Base-by-base conservation (phyloP, 140 eudicot genomes). In the Anethum foeniculum region DNA sequence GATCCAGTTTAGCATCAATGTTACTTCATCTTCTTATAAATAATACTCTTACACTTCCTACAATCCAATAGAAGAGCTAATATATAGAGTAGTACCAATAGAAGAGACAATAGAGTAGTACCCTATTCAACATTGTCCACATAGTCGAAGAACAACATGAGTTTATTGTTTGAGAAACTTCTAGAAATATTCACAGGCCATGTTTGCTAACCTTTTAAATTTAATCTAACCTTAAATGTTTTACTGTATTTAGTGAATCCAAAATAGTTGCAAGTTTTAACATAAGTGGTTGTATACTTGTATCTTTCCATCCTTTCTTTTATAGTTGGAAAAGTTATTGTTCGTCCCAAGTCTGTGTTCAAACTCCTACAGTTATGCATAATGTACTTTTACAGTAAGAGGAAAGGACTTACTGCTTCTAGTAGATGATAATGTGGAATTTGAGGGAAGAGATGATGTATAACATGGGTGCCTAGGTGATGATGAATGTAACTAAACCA, bases 391-490 rank as follows among this genome's bases (percentile, higher is more conserved):
- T 32, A 69, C 41, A 16, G 25, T 28, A 34, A 36, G 6, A 25
- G 16, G 16, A 62, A 25, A 68, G 18, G 18, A 21, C 43, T 5
- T 85, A 91, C 97, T 89, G 98, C 98, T 79, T 93, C 98, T 4
- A 71, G 56, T 46, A 93, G 73, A 58, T 90, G 96, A 82, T 93
- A 93, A 39, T 93, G 98, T 38, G 98, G 98, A 77, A 93, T 93
- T 85, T 93, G 98, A 18, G 98, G 97, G 80, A 93, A 93, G 43
- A 93, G 98, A 84, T 93, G 98, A 80, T 93, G 98, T 48, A 93
- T 80, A 84, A 93, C 98, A 85, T 93, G 98, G 69, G 96, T 93
- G 83, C 98, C 98, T 12, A 93, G 90, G 62, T 93, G 96, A 47
- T 93, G 97, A 77, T 93, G 98, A 48, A 93, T 93, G 76, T 88